Evolutionary conservation across 192 early-diverging fungal species (phyloP), one percentile per base, ranked within the genome.

Genomic region (Hyaloraphidium curvatum): DNA sequence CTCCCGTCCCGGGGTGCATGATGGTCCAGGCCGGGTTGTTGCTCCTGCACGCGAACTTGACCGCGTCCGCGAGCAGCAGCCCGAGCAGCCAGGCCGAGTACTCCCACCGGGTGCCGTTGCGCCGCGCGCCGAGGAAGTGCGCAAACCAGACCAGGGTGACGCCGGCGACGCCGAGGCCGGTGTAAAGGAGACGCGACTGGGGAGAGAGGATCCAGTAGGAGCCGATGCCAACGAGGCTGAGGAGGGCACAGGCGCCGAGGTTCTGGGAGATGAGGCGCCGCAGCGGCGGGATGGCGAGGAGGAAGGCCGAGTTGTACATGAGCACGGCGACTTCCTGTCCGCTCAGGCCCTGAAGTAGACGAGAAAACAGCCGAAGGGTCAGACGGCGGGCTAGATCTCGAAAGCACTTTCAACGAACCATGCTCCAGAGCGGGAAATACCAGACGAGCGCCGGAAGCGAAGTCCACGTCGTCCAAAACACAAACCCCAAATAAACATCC

Each of bases 401-500:
- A n/a, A n/a, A n/a, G n/a, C n/a, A n/a, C n/a, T n/a, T n/a, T n/a
- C n/a, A n/a, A n/a, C n/a, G n/a, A n/a, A n/a, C n/a, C 84, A 86
- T 86, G 62, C 83, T 72, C 79, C 82, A 86, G 28, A 86, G 64
- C 21, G 84, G 84, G 58, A 86, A 86, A 60, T 86, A 86, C 83
- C 83, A 80, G 52, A 75, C 76, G 48, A 77, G 69, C 26, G 82
- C 41, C 0, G 78, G 73, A 9, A 86, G 61, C 27, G 81, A 73
- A 1, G 84, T 86, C 56, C 82, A 64, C 59, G 80, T 77, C n/a
- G 84, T 81, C 84, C 84, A 86, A 57, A 80, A 84, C 22, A 84
- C 69, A 60, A 83, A 86, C 53, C 75, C 74, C 74, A 63, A 70
- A 52, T 86, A 86, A 2, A 66, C 67, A 58, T 86, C 81, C 9